Conservation (phyloP, 441 rosid species). For the Mallotus repandus region DNA sequence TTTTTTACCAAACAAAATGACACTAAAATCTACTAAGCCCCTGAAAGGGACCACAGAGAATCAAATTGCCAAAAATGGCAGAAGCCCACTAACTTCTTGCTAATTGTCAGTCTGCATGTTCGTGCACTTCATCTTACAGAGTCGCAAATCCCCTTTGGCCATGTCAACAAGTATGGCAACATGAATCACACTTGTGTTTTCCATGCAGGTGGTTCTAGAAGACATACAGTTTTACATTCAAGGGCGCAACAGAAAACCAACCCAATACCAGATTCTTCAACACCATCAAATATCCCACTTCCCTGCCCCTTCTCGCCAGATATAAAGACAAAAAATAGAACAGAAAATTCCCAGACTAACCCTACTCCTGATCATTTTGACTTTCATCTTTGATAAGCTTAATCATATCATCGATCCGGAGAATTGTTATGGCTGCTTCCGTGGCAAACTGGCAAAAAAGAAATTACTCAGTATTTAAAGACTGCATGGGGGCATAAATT, state of each 20-base stretch:
- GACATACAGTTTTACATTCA: too few species aligned
- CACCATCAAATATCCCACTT: background rate
- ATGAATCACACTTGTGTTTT: background rate
- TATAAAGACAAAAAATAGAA: background rate
- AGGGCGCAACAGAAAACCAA: background rate
- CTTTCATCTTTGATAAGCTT: conserved; percentile 91
- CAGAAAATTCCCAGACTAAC: background rate
- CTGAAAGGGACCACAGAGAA: background rate
- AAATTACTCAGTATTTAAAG: background rate
- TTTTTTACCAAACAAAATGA: too few species aligned
- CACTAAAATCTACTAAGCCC: background rate
- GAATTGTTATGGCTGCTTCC: conserved; percentile 97
- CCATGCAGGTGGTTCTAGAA: conserved; percentile 2
- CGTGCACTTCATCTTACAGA: background rate
- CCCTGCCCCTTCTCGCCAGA: background rate
- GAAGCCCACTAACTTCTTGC: background rate
- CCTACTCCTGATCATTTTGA: conserved; percentile 54
- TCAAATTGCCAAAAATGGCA: background rate
- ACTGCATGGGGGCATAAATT: background rate
- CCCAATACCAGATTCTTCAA: background rate
- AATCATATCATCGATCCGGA: conserved; percentile 98
- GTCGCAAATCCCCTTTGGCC: background rate
- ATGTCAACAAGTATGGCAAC: background rate
- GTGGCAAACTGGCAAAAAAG: conserved; percentile 77
- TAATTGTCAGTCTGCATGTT: background rate